phyloP scores from a whole-genome alignment of 192 early-diverging fungal species.

The Gryganskiella cystojenkinii region DNA sequence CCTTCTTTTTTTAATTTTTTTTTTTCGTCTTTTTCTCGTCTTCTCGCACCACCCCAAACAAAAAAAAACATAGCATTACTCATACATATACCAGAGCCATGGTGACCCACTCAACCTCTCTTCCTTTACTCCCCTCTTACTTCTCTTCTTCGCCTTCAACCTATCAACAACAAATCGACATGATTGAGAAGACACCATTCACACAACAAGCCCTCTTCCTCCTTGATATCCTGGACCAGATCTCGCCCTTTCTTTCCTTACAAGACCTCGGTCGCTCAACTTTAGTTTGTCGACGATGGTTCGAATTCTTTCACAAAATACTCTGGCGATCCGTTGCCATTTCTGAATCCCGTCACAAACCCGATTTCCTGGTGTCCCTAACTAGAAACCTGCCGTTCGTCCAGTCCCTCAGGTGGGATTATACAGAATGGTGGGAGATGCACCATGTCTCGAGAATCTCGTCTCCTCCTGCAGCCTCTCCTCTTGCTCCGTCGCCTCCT shows the following conservation, averaged over 20 bases:
- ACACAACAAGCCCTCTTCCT: neutral
- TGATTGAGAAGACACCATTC: neutral
- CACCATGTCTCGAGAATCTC: slow-evolving; percentile 5
- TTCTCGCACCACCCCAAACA: neutral
- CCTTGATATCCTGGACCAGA: slow-evolving; percentile 18
- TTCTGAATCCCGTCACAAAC: slow-evolving; percentile 9
- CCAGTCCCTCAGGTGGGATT: slow-evolving; percentile 14
- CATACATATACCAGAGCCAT: no score
- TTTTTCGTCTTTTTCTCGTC: neutral
- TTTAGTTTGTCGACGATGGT: slow-evolving; percentile 15
- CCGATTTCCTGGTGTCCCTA: slow-evolving; percentile 8
- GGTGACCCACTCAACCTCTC: neutral
- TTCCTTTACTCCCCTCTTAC: neutral
- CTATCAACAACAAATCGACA: neutral
- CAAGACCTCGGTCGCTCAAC: slow-evolving; percentile 13
- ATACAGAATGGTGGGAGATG: slow-evolving; percentile 26
- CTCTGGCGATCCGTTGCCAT: slow-evolving; percentile 17
- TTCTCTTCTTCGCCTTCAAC: neutral
- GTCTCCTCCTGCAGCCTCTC: no score
- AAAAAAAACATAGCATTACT: no score
- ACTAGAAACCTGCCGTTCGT: slow-evolving; percentile 4
- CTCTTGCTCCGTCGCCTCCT: no score
- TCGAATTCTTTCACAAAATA: neutral
- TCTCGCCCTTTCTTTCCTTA: slow-evolving; percentile 4
- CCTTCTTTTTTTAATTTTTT: neutral